These are phyloP conservation scores for Scheffersomyces segobiensis DNA, from an alignment of 1,139 yeast species.

Conservation along the genomic window DNA sequence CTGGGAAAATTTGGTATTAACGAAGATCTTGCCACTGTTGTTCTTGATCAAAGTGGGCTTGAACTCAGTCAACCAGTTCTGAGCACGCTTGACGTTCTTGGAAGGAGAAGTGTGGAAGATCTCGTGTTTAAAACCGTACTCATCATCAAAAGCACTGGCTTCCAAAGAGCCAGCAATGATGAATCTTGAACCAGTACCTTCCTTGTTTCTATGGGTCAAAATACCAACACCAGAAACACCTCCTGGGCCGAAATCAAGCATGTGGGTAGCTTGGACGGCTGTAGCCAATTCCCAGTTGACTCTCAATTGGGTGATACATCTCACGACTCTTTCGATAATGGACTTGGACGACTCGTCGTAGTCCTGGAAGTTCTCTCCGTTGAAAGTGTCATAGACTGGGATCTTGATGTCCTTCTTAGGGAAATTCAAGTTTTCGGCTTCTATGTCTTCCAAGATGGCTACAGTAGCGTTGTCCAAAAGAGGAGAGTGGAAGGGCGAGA, in stretches of 20 bases:
- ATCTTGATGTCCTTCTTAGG: slow-evolving; percentile 58
- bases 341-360: slow-evolving; percentile 32
- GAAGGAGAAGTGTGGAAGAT: slow-evolving; percentile 67
- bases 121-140: slow-evolving; percentile 95
- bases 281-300: slow-evolving; percentile 96
- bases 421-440: slow-evolving; percentile 54
- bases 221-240: slow-evolving; percentile 97
- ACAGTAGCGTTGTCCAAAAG: slow-evolving; percentile 73
- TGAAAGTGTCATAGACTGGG: slow-evolving; percentile 90
- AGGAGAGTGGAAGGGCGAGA: slow-evolving; percentile 96
- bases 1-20: slow-evolving; percentile 92
- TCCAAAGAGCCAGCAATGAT: slow-evolving; percentile 93
- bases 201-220: slow-evolving; percentile 94
- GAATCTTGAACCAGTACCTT: slow-evolving; percentile 96
- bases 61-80: slow-evolving; percentile 88
- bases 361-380: slow-evolving; percentile 75
- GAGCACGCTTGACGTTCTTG: slow-evolving; percentile 72
- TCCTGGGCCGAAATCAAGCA: slow-evolving; percentile 98
- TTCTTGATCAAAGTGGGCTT: slow-evolving; percentile 84
- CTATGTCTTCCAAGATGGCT: slow-evolving; percentile 65
- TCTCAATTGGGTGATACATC: slow-evolving; percentile 82
- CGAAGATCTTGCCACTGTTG: slow-evolving; percentile 69
- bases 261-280: slow-evolving; percentile 75
- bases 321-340: slow-evolving; percentile 62
- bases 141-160: slow-evolving; percentile 60